Conservation (phyloP, 768 basidiomycete species). For the Panellus pusillus region DNA sequence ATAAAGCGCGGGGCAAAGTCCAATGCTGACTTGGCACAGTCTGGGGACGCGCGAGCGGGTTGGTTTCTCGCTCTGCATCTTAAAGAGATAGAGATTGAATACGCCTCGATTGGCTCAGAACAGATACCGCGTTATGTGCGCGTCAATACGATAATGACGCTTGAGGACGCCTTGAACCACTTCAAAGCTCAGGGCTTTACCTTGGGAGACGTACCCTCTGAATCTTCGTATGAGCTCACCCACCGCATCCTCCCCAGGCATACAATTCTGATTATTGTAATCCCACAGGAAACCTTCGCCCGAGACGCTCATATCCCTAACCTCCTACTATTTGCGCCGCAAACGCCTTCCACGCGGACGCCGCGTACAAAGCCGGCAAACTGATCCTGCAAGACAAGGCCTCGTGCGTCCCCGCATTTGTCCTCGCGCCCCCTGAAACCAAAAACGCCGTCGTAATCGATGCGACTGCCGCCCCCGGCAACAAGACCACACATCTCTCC, state of each 20-base stretch:
- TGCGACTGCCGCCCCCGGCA: conserved; percentile 95
- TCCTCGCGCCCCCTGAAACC: conserved; percentile 70
- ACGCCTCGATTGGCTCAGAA: conserved; percentile 37
- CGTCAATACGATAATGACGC: conserved; percentile 67
- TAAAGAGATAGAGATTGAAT: conserved; percentile 9
- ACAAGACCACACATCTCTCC: conserved; percentile 94
- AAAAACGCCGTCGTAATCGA: conserved; percentile 72
- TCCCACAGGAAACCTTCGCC: conserved; percentile 55
- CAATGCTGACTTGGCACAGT: conserved; percentile 62
- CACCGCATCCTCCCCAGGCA: conserved; percentile 3
- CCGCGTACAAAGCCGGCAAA: conserved; percentile 72
- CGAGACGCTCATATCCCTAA: conserved; percentile 81
- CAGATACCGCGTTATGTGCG: conserved; percentile 83
- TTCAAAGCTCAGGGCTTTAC: conserved; percentile 59
- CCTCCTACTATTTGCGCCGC: conserved; percentile 76
- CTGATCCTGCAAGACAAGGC: conserved; percentile 97
- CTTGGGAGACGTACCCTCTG: conserved; percentile 46
- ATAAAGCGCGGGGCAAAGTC: conserved; percentile 69
- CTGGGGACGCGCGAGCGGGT: conserved; percentile 67
- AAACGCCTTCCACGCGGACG: conserved; percentile 64
- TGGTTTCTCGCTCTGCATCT: conserved; percentile 5
- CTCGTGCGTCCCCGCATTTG: conserved; percentile 90
- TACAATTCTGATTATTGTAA: not conserved
- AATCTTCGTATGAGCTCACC: conserved; percentile 44
- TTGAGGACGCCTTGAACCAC: conserved; percentile 59